A percentile compares a stretch with the other conserved stretches of the same genome.
Evolutionary conservation across 2,329 filamentous ascomycete species (phyloP).

Genomic region (Emergomyces pasteurianus): DNA sequence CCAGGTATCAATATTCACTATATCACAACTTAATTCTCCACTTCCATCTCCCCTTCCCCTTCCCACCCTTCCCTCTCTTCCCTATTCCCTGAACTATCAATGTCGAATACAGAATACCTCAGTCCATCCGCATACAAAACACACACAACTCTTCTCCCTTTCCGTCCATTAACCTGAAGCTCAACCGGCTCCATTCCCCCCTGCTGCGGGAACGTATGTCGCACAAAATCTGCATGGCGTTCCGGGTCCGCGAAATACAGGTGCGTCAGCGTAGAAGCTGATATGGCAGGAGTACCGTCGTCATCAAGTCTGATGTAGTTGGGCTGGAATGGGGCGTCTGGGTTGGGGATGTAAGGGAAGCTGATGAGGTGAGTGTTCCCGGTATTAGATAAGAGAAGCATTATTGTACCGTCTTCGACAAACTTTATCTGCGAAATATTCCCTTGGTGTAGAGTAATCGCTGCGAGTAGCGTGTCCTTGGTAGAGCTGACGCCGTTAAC

Average conservation of each 20-base stretch:
- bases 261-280: not conserved
- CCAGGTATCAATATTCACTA: not conserved
- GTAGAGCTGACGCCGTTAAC: conserved; percentile 48
- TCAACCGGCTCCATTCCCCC: conserved; percentile 37
- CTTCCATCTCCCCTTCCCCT: conserved; percentile 7
- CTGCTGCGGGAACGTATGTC: conserved; percentile 36
- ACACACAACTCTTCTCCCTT: conserved; percentile 40
- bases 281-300: not conserved
- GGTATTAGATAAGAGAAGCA: conserved; percentile 43
- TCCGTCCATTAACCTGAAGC: conserved; percentile 45
- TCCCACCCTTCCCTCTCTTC: conserved; percentile 16
- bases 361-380: conserved; percentile 26
- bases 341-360: conserved; percentile 18
- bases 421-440: conserved; percentile 52
- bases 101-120: conserved; percentile 45
- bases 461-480: conserved; percentile 20
- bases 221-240: conserved; percentile 19
- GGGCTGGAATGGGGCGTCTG: conserved; percentile 7
- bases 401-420: conserved; percentile 48
- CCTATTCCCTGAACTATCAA: conserved; percentile 34
- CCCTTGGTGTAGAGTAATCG: conserved; percentile 22
- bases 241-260: conserved; percentile 9
- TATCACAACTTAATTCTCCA: not conserved
- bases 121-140: conserved; percentile 43
- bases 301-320: conserved; percentile 14